A percentile compares a stretch with the other conserved stretches of the same genome.
phyloP scores from a whole-genome alignment of 164 flowering plant genomes.

The Piper longum region DNA sequence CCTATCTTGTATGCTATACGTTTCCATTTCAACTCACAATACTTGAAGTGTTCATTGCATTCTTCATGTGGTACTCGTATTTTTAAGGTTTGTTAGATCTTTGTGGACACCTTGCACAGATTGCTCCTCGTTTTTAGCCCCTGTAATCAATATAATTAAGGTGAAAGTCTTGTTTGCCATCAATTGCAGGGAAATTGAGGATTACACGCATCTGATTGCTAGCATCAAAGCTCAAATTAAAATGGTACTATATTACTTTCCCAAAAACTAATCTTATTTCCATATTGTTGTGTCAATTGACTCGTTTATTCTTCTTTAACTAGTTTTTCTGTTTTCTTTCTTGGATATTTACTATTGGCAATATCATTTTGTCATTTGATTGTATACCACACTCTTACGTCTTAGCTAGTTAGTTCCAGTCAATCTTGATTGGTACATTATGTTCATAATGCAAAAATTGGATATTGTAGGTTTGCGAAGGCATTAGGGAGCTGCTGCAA shows the following conservation, averaged over 20 bases:
- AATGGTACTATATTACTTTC: conserved; percentile 36
- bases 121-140: neutral
- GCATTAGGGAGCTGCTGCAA: conserved; percentile 4
- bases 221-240: conserved; percentile 85
- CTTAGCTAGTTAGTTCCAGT: neutral
- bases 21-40: neutral
- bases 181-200: conserved; percentile 63
- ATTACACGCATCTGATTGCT: conserved; percentile 55
- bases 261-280: neutral
- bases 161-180: neutral
- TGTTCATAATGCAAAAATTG: neutral
- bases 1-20: neutral
- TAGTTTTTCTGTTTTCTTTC: neutral
- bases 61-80: neutral
- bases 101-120: neutral
- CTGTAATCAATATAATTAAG: neutral
- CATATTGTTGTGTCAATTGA: neutral
- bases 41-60: neutral
- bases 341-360: neutral
- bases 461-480: conserved; percentile 2
- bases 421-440: neutral
- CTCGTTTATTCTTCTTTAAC: neutral
- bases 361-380: neutral
- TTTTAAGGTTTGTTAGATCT: neutral
- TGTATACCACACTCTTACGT: neutral